phyloP scores from a whole-genome alignment of 2,329 filamentous ascomycete genomes.

The Arachnomyces sp. region DNA sequence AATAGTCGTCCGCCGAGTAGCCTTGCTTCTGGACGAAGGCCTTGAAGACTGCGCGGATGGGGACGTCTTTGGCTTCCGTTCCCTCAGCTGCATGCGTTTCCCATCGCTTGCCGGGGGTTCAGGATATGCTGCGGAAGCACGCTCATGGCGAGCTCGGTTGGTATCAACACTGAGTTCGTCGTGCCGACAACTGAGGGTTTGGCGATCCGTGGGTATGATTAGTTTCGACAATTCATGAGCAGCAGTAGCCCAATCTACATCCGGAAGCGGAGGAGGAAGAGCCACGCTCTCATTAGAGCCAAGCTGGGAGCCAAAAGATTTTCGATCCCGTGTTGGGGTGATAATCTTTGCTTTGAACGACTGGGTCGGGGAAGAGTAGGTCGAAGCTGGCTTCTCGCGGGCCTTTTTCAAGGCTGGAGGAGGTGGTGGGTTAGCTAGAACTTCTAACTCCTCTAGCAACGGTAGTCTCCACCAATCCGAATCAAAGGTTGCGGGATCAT shows the following conservation, averaged over 20 bases:
- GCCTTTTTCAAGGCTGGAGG: slow-evolving; percentile 47
- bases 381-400: slow-evolving; percentile 53
- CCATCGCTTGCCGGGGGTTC: slow-evolving; percentile 39
- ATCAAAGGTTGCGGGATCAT: slow-evolving; percentile 48
- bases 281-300: slow-evolving; percentile 38
- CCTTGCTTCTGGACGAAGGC: slow-evolving; percentile 25
- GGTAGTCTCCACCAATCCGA: slow-evolving; percentile 62
- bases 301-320: slow-evolving; percentile 20
- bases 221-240: slow-evolving; percentile 74
- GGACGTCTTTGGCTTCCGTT: slow-evolving; percentile 51
- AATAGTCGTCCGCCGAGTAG: slow-evolving; percentile 56
- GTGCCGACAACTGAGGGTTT: slow-evolving; percentile 66
- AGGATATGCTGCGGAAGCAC: slow-evolving; percentile 48
- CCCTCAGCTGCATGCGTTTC: slow-evolving; percentile 65
- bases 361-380: slow-evolving; percentile 80
- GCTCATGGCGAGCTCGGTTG: slow-evolving; percentile 56
- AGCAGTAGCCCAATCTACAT: slow-evolving; percentile 80
- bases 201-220: slow-evolving; percentile 67
- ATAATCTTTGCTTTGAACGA: slow-evolving; percentile 77
- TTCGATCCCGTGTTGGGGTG: slow-evolving; percentile 54
- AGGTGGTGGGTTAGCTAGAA: slow-evolving; percentile 46
- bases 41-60: slow-evolving; percentile 38
- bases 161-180: slow-evolving; percentile 72
- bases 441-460: slow-evolving; percentile 63
- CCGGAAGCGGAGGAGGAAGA: slow-evolving; percentile 64